Percentiles rank a stretch among this genome's conserved stretches.
phyloP scores from a whole-genome alignment of 306 rosid genomes.

The peach (Prunus persica) region DNA sequence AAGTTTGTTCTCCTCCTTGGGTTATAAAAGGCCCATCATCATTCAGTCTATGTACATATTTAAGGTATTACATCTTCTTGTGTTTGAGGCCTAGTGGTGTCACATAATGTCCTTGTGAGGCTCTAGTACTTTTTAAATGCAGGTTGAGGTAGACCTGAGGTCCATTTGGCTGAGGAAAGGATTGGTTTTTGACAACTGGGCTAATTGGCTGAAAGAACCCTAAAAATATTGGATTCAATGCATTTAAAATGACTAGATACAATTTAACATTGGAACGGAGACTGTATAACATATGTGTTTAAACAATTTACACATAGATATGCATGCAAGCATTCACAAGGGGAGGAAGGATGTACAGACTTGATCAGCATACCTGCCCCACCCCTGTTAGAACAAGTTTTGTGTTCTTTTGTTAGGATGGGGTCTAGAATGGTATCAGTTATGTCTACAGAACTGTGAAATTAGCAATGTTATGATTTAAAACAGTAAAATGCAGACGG shows the following conservation, averaged over 20 bases:
- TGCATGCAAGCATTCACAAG: not conserved
- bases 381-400: not conserved
- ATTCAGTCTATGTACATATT: conserved; percentile 96
- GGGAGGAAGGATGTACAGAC: not conserved
- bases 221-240: not conserved
- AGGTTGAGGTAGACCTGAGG: not conserved
- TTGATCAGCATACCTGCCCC: not conserved
- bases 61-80: conserved; percentile 53
- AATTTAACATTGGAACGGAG: not conserved
- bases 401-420: not conserved
- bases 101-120: not conserved
- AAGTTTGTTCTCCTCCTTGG: conserved; percentile 63
- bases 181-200: not conserved
- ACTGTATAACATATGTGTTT: not conserved
- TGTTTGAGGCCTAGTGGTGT: not conserved
- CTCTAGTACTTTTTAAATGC: not conserved
- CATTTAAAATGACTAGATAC: not conserved
- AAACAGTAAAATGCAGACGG: not conserved
- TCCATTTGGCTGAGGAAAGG: not conserved
- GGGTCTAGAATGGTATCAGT: not conserved
- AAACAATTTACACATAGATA: not conserved
- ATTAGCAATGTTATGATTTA: not conserved
- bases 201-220: not conserved
- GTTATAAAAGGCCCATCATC: conserved; percentile 70
- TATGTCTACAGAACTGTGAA: not conserved